phyloP scores from a whole-genome alignment of 1,139 yeast species.

The Candida frijolesensis region DNA sequence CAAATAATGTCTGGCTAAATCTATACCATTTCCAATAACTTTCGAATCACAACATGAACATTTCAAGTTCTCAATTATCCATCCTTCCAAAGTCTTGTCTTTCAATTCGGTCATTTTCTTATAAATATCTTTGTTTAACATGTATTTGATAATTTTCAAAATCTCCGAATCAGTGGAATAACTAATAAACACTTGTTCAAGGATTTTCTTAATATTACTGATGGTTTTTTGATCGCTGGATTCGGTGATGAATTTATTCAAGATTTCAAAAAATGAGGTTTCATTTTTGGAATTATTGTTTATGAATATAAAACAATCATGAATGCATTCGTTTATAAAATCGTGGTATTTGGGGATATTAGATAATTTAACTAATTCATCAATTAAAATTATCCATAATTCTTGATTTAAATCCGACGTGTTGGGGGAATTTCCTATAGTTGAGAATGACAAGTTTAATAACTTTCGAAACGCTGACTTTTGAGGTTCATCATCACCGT shows the following conservation, averaged over 20 bases:
- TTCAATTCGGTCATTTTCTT: slow-evolving; percentile 44
- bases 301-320: slow-evolving; percentile 53
- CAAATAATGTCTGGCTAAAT: slow-evolving; percentile 38
- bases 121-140: slow-evolving; percentile 58
- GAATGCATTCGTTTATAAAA: slow-evolving; percentile 47
- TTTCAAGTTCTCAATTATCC: slow-evolving; percentile 55
- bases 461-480: slow-evolving; percentile 26
- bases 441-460: slow-evolving; percentile 36
- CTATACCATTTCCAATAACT: slow-evolving; percentile 53
- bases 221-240: slow-evolving; percentile 37
- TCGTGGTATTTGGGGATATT: slow-evolving; percentile 19
- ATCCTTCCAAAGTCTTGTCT: slow-evolving; percentile 51
- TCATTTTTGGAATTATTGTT: slow-evolving; percentile 28
- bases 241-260: slow-evolving; percentile 46
- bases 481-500: slow-evolving; percentile 13
- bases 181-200: slow-evolving; percentile 65
- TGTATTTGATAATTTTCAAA: slow-evolving; percentile 50
- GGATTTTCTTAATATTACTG: slow-evolving; percentile 60
- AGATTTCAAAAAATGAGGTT: slow-evolving; percentile 49
- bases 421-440: slow-evolving; percentile 30
- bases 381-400: slow-evolving; percentile 42
- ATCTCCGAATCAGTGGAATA: slow-evolving; percentile 66
- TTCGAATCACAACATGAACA: slow-evolving; percentile 75
- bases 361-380: slow-evolving; percentile 25
- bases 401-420: slow-evolving; percentile 28